Percentiles rank a stretch among this genome's conserved stretches.
phyloP scores from a whole-genome alignment of 805 yeast genomes.

The Yamadazyma scolyti region DNA sequence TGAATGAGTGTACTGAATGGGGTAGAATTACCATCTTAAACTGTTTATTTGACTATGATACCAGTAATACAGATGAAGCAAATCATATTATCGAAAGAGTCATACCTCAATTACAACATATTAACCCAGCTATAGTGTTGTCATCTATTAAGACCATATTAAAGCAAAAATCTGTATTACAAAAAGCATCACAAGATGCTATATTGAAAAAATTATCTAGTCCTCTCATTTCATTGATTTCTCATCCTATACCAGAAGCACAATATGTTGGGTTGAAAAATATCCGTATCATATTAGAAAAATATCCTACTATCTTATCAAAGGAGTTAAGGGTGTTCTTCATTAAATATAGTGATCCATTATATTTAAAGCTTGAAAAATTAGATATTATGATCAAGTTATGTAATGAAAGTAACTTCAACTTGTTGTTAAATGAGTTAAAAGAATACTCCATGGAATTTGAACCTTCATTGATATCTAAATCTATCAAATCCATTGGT shows the following conservation, averaged over 20 bases:
- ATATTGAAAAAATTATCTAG: conserved; percentile 72
- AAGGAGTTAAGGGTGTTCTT: conserved; percentile 86
- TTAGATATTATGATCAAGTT: conserved; percentile 70
- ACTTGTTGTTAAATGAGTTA: conserved; percentile 61
- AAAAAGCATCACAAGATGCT: conserved; percentile 24
- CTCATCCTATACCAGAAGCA: conserved; percentile 83
- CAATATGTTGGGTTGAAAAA: conserved; percentile 92
- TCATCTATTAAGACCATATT: conserved; percentile 79
- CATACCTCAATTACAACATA: conserved; percentile 94
- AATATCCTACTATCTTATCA: conserved; percentile 74
- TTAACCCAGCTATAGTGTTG: conserved; percentile 90
- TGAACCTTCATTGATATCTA: conserved; percentile 71
- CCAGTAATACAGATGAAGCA: conserved; percentile 61
- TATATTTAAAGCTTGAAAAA: conserved; percentile 73
- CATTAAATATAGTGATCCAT: conserved; percentile 81
- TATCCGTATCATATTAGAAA: conserved; percentile 83
- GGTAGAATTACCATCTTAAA: conserved; percentile 88
- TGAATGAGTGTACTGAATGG: conserved; percentile 99
- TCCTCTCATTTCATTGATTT: conserved; percentile 82
- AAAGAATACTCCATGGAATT: conserved; percentile 83
- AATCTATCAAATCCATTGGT: conserved; percentile 64
- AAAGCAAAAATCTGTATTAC: conserved; percentile 55
- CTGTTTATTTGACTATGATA: conserved; percentile 69
- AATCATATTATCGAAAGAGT: conserved; percentile 84
- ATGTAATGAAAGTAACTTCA: conserved; percentile 56